Percentiles rank a stretch among this genome's conserved stretches.
Conservation (phyloP, 1,284 basidiomycete species). For the Ustilago tritici region DNA sequence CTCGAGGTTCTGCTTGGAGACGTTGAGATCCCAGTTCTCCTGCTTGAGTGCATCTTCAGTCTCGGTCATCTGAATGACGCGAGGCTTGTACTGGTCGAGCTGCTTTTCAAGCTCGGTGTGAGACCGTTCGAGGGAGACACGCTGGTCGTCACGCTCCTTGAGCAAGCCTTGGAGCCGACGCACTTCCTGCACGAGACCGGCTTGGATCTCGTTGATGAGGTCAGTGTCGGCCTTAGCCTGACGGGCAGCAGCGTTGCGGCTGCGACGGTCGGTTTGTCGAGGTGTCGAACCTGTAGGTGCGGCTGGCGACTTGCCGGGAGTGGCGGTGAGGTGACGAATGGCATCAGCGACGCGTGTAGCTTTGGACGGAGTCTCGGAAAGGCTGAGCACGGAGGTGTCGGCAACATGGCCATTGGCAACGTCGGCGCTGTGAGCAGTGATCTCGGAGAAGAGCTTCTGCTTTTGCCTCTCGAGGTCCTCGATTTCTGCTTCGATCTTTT, state of each 20-base stretch:
- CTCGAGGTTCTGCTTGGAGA: slow-evolving; percentile 87
- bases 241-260: slow-evolving; percentile 59
- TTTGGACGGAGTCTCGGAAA: slow-evolving; percentile 43
- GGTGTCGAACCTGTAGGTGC: slow-evolving; percentile 40
- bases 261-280: slow-evolving; percentile 52
- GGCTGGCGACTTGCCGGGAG: slow-evolving; percentile 42
- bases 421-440: slow-evolving; percentile 41
- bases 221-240: slow-evolving; percentile 54
- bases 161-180: slow-evolving; percentile 58
- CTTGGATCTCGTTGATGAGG: slow-evolving; percentile 63
- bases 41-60: slow-evolving; percentile 82
- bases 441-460: slow-evolving; percentile 47
- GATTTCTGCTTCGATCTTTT: slow-evolving; percentile 56
- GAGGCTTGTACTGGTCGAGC: slow-evolving; percentile 60
- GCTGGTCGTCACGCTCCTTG: slow-evolving; percentile 58
- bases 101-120: slow-evolving; percentile 60
- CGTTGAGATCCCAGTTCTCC: slow-evolving; percentile 98
- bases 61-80: slow-evolving; percentile 59
- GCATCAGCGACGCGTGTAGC: slow-evolving; percentile 45
- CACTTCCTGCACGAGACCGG: slow-evolving; percentile 59
- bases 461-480: slow-evolving; percentile 54
- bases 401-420: slow-evolving; percentile 26
- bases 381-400: slow-evolving; percentile 19
- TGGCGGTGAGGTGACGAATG: slow-evolving; percentile 45
- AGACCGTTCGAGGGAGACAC: slow-evolving; percentile 41